Conservation (phyloP, 352 stramenopile species). For the Phytophthora hybrid region DNA sequence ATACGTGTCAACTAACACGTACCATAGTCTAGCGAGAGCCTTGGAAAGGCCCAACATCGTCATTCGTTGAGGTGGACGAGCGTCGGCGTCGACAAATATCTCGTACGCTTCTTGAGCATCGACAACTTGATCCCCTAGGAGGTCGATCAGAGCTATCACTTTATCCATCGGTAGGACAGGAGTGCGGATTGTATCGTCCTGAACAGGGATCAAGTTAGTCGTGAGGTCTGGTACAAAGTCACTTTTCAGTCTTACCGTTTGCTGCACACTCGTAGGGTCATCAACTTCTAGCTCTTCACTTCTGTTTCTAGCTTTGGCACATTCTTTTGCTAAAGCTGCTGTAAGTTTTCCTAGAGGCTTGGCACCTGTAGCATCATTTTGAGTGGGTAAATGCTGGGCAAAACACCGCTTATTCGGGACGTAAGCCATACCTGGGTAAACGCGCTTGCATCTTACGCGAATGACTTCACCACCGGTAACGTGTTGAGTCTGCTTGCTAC, state of each 20-base stretch:
- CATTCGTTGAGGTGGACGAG: slow-evolving; percentile 34
- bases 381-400: neutral
- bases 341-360: slow-evolving; percentile 1
- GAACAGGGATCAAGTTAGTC: neutral
- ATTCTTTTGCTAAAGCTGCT: neutral
- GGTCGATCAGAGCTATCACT: slow-evolving; percentile 68
- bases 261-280: neutral
- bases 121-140: slow-evolving; percentile 66
- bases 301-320: neutral
- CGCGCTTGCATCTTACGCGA: slow-evolving; percentile 54
- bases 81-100: slow-evolving; percentile 38
- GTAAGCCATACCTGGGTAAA: slow-evolving; percentile 24
- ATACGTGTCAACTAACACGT: neutral
- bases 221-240: neutral
- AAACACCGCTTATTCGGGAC: neutral
- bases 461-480: slow-evolving; percentile 63
- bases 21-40: slow-evolving; percentile 57
- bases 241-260: neutral
- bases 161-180: slow-evolving; percentile 43
- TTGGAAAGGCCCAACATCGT: slow-evolving; percentile 57
- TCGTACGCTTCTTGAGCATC: slow-evolving; percentile 70
- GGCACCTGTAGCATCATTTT: neutral
- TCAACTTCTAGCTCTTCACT: neutral
- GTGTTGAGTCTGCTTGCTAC: slow-evolving; percentile 47
- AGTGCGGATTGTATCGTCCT: neutral